These are phyloP conservation scores for Porodaedalea pini DNA, from an alignment of 1,284 basidiomycete species.

Conservation along the genomic window DNA sequence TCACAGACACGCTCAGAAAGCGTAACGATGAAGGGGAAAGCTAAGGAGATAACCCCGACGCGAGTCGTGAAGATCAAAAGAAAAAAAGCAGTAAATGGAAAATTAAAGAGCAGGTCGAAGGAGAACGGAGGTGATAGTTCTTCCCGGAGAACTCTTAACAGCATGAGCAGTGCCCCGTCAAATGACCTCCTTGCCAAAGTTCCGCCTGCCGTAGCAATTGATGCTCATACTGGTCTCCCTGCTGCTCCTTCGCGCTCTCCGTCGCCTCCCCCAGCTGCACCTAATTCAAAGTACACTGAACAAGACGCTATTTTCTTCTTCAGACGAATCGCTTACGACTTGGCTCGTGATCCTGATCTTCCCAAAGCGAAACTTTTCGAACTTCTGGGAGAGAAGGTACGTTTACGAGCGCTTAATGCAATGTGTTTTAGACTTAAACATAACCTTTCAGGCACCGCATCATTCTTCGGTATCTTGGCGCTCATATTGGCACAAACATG, in stretches of 20 bases:
- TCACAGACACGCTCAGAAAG: neutral
- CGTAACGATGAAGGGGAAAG: neutral
- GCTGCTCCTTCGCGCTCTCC: constrained; percentile 63
- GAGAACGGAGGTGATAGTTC: neutral
- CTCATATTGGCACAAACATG: constrained; percentile 56
- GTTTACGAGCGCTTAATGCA: neutral
- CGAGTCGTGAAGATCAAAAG: neutral
- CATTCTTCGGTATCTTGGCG: constrained; percentile 56
- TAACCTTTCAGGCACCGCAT: constrained; percentile 49
- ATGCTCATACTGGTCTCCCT: constrained; percentile 36
- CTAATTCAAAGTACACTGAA: constrained; percentile 53
- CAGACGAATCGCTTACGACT: constrained; percentile 57
- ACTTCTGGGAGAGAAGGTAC: constrained; percentile 52
- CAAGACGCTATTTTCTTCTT: constrained; percentile 63
- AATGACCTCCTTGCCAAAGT: constrained; percentile 10
- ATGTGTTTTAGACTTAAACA: constrained; percentile 17
- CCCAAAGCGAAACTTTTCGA: constrained; percentile 52
- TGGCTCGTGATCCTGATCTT: constrained; percentile 48
- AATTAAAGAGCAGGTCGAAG: neutral
- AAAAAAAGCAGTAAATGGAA: neutral
- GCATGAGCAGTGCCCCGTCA: constrained; percentile 13
- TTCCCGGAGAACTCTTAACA: constrained; percentile 20
- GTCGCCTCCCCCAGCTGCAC: constrained; percentile 46
- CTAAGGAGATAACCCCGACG: neutral
- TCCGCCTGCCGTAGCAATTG: constrained; percentile 17